Evolutionary conservation across 345 rosid genomes (phyloP), one percentile per base, ranked within the genome.

Genomic region (Conringia planisiliqua): DNA sequence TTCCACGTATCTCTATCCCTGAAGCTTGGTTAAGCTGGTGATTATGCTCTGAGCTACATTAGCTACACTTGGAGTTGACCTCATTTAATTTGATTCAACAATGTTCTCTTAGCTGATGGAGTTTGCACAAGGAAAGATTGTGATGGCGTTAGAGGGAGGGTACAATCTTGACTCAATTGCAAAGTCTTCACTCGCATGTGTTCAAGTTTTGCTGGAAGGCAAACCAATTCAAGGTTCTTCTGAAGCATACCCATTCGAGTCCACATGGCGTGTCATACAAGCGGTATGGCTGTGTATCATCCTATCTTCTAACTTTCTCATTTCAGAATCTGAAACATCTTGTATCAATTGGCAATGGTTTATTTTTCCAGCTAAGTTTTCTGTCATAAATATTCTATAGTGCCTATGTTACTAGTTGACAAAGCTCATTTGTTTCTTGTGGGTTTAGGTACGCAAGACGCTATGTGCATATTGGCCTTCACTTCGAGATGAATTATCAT

Each of bases 91-190:
- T 20, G 66, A 47, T 63, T 71, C 27, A 50, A 62, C 59, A 46
- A 24, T 74, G 42, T 55, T 73, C 12, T 66, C 78, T 62, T 80
- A 93, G 97, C 81, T 91, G 83, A 86, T 89, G 92, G 90, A 84
- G 76, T 88, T 93, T 83, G 89, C 87, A 22, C 80, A 82, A 72
- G 96, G 97, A 61, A 91, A 85, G 88, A 76, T 93, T 75, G 90
- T 89, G 33, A 72, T 93, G 82, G 94, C 92, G 33, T 68, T 93
- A 72, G 98, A 93, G 83, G 98, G 98, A 78, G 98, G 98, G 20
- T 93, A 93, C 85, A 91, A 93, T 80, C 94, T 89, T 20, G 71
- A 83, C 59, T 89, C 97, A 14, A 84, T 89, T 60, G 91, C 98
- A 85, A 85, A 87, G 77, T 91, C 94, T 42, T 86, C 83, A 69